These are phyloP conservation scores for Coniochaeta ligniaria DNA, from an alignment of 2,329 filamentous ascomycete species.

Conservation along the genomic window DNA sequence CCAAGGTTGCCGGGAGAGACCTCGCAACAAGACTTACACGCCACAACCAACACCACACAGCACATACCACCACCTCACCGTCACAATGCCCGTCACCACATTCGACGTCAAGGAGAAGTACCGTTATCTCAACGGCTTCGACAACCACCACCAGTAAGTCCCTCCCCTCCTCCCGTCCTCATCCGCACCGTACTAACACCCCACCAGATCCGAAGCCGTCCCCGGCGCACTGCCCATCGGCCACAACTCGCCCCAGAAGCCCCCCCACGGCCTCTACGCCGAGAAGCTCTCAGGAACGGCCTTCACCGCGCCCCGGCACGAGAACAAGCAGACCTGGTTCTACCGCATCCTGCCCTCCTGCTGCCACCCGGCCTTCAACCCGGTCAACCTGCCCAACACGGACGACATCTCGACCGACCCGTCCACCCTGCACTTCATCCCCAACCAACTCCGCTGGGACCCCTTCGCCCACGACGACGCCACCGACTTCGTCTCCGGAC, in stretches of 20 bases:
- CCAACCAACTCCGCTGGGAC: slow-evolving; percentile 77
- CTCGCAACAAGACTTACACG: neutral
- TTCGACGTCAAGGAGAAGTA: slow-evolving; percentile 52
- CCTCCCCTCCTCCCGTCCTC: neutral
- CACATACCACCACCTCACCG: neutral
- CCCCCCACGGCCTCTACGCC: slow-evolving; percentile 70
- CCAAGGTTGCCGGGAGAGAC: neutral
- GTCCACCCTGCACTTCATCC: slow-evolving; percentile 58
- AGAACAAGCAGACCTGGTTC: slow-evolving; percentile 67
- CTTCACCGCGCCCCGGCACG: slow-evolving; percentile 61
- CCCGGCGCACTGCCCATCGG: slow-evolving; percentile 66
- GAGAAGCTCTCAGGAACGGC: slow-evolving; percentile 71
- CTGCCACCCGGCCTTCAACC: slow-evolving; percentile 48
- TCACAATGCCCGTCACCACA: slow-evolving; percentile 40
- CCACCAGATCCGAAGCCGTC: slow-evolving; percentile 65
- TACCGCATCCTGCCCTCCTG: slow-evolving; percentile 63
- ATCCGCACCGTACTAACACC: neutral
- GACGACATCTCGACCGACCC: slow-evolving; percentile 1
- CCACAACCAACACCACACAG: neutral
- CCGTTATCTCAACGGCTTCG: slow-evolving; percentile 72
- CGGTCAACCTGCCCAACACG: slow-evolving; percentile 26
- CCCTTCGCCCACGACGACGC: slow-evolving; percentile 60
- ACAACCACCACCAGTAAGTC: slow-evolving; percentile 64
- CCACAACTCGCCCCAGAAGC: slow-evolving; percentile 77
- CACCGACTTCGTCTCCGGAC: slow-evolving; percentile 44